A percentile compares a stretch with the other conserved stretches of the same genome.
These are phyloP conservation scores for Sophora flavescens DNA, from an alignment of 306 rosid genomes.

Conservation along the genomic window DNA sequence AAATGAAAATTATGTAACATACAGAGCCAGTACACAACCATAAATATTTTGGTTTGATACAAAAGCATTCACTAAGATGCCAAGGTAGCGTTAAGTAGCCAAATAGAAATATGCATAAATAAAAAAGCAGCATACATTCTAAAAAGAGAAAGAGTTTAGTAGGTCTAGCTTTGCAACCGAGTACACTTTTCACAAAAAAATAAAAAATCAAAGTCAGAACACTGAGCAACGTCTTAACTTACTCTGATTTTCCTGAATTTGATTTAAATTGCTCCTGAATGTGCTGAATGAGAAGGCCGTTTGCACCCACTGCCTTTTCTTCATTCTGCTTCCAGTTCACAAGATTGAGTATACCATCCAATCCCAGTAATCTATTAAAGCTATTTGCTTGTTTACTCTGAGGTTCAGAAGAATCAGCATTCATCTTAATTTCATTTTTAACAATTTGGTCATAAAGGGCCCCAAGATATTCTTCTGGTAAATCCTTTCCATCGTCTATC, in stretches of 20 bases:
- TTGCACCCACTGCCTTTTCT: slow-evolving; percentile 97
- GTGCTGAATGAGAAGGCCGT: slow-evolving; percentile 90
- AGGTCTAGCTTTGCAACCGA: slow-evolving; percentile 29
- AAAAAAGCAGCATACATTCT: slow-evolving; percentile 24
- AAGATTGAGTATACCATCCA: slow-evolving; percentile 96
- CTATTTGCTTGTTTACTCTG: slow-evolving; percentile 95
- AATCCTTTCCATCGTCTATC: slow-evolving; percentile 97
- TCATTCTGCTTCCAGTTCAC: slow-evolving; percentile 95
- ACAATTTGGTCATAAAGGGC: slow-evolving; percentile 88
- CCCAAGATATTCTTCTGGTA: slow-evolving; percentile 95
- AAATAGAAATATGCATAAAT: slow-evolving; percentile 25
- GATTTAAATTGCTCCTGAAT: slow-evolving; percentile 98
- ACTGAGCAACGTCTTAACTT: slow-evolving; percentile 57
- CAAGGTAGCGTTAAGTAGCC: slow-evolving; percentile 15
- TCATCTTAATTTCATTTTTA: slow-evolving; percentile 96
- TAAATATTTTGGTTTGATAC: neutral
- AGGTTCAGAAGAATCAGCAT: slow-evolving; percentile 86
- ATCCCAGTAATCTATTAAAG: slow-evolving; percentile 88
- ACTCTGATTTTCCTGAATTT: slow-evolving; percentile 96
- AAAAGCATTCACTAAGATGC: slow-evolving; percentile 1
- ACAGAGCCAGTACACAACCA: slow-evolving; percentile 18
- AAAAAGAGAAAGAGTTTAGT: slow-evolving; percentile 23
- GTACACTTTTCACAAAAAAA: slow-evolving; percentile 33
- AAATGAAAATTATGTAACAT: slow-evolving; percentile 31
- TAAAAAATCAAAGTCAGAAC: neutral